Evolutionary conservation across 192 early-diverging fungal genomes (phyloP), one percentile per base, ranked within the genome.

Genomic region (Coemansia sp.): DNA sequence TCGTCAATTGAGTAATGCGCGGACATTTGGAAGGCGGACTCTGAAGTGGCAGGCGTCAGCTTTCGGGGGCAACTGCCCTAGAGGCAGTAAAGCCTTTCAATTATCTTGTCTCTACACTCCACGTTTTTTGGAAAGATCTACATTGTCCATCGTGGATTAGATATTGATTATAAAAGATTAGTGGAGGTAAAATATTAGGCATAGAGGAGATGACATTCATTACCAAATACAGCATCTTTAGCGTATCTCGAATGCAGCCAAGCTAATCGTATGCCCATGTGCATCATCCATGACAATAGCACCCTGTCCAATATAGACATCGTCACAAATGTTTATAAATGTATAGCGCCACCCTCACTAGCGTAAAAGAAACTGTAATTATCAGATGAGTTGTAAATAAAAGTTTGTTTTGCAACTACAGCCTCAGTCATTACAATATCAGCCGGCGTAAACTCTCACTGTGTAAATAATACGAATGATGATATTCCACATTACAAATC

Each of bases 361-460:
- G n/a, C 53, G 46, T 69, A 69, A 26, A 49, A 69, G 9, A 69
- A 69, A 1, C 57, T 44, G 2, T 69, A 44, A 6, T 16, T 58
- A 47, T 60, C 55, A 5, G 67, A 61, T 2, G 37, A 37, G 0
- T 37, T 37, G 8, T 23, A 9, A 1, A 21, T 68, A 35, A 61
- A 60, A 62, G 61, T 32, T 35, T 33, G n/a, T 70, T 71, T 10
- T 8, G 43, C 38, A 2, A 73, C 53, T 6, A 73, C 28, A 0
- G 67, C 65, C 6, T 73, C 19, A 38, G 75, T 74, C 53, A 57
- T 57, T 2, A 16, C 26, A 21, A 57, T 57, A 16, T 30, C 30
- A 16, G 53, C 26, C 3, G 16, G 23, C 53, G 30, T 28, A 57
- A 28, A 28, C 23, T 53, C 21, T 2, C 23, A 38, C 10, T 28